Conservation (phyloP, 208 protist genomes). For the Leishmania gerbilli region DNA sequence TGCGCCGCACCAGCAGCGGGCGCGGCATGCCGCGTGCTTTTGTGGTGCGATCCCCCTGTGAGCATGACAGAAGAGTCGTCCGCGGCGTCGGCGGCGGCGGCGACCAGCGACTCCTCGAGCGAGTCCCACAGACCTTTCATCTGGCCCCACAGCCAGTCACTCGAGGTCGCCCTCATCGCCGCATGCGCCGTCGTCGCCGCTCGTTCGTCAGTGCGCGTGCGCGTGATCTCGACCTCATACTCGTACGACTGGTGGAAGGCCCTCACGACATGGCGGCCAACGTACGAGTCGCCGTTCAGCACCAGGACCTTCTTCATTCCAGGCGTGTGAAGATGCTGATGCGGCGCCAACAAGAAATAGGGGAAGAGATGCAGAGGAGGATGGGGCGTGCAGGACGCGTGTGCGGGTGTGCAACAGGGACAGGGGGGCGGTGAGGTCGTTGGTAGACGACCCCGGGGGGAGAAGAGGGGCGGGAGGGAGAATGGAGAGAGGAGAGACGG, state of each 20-base stretch:
- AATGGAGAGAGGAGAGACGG: background rate
- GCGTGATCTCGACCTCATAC: constrained; percentile 81
- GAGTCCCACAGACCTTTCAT: constrained; percentile 6
- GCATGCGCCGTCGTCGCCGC: background rate
- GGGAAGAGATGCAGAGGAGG: background rate
- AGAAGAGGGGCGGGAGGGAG: background rate
- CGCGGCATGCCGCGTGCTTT: background rate
- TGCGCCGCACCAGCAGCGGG: background rate
- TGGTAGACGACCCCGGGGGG: background rate
- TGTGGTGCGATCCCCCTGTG: background rate
- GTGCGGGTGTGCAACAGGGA: constrained; percentile 2
- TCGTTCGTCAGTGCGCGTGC: constrained; percentile 30
- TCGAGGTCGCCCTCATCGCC: background rate
- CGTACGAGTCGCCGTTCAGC: constrained; percentile 81
- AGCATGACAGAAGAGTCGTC: background rate
- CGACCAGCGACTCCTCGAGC: background rate
- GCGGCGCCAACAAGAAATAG: background rate
- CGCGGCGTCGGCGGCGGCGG: background rate
- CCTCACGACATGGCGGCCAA: constrained; percentile 65
- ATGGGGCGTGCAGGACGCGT: background rate
- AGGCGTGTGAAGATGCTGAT: background rate
- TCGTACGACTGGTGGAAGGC: constrained; percentile 67
- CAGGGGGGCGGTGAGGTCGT: background rate
- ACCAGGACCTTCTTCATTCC: constrained; percentile 81
- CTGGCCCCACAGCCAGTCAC: background rate